A percentile compares a stretch with the other conserved stretches of the same genome.
Evolutionary conservation across 2,329 filamentous ascomycete genomes (phyloP).

Genomic region (Hypoxylon sp.): DNA sequence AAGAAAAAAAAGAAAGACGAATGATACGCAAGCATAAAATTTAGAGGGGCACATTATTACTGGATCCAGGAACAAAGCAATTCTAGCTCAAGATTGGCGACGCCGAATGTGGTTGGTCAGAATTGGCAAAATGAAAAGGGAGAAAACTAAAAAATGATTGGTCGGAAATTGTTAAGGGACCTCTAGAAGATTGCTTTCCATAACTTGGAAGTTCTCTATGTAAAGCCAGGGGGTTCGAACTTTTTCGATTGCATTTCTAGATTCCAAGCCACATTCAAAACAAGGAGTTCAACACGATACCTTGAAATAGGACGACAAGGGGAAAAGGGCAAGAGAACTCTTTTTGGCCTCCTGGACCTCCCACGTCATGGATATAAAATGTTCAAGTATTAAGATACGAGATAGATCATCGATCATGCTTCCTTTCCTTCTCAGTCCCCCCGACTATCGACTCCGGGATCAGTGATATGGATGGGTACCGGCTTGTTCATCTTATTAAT

Average conservation of each 20-base stretch:
- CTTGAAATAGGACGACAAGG: conserved; percentile 15
- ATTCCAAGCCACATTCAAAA: conserved; percentile 29
- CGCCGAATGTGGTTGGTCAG: conserved; percentile 26
- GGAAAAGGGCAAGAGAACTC: conserved; percentile 3
- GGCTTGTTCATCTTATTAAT: conserved; percentile 23
- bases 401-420: conserved; percentile 21
- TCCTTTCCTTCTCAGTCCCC: conserved; percentile 10
- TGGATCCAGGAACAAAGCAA: conserved; percentile 30
- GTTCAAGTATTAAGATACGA: conserved; percentile 8
- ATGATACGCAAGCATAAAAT: conserved; percentile 25
- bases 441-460: conserved; percentile 11
- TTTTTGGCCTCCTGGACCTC: no score
- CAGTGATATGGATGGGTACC: conserved; percentile 10
- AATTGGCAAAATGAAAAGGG: conserved; percentile 25
- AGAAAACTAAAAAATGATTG: conserved; percentile 25
- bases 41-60: conserved; percentile 24
- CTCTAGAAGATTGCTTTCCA: no score
- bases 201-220: background rate
- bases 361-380: conserved; percentile 16
- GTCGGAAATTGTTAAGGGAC: conserved; percentile 20
- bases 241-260: conserved; percentile 1
- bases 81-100: conserved; percentile 16
- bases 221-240: conserved; percentile 9
- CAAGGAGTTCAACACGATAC: conserved; percentile 22
- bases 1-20: no score